Conservation (phyloP, 306 rosid genomes). For the Fragaria vesca region DNA sequence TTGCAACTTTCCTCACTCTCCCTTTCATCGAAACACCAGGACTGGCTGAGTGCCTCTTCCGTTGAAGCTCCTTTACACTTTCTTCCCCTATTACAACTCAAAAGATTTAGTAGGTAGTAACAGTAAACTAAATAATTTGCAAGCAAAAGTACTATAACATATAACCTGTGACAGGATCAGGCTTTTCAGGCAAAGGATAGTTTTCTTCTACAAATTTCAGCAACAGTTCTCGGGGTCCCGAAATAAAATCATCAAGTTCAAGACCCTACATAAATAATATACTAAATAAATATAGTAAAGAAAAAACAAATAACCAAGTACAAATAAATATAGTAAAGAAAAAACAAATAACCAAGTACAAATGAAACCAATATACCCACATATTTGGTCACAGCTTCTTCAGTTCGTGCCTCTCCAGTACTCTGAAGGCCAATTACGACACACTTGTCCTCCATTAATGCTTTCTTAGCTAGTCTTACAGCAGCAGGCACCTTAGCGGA, state of each 20-base stretch:
- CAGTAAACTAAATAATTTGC: conserved; percentile 28
- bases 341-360: background rate
- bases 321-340: conserved; percentile 14
- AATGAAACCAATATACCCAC: conserved; percentile 47
- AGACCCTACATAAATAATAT: conserved; percentile 47
- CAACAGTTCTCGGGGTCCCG: conserved; percentile 96
- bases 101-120: conserved; percentile 18
- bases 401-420: conserved; percentile 98
- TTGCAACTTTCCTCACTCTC: conserved; percentile 87
- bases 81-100: conserved; percentile 62
- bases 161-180: conserved; percentile 82
- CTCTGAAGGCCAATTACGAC: conserved; percentile 99
- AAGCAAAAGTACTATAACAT: conserved; percentile 17
- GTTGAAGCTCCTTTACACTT: conserved; percentile 92
- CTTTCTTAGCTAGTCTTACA: conserved; percentile 86
- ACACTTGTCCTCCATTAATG: conserved; percentile 71
- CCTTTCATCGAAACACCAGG: conserved; percentile 91
- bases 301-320: background rate
- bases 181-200: conserved; percentile 96
- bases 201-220: conserved; percentile 95
- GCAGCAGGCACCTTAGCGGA: conserved; percentile 98
- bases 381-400: conserved; percentile 97
- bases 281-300: conserved; percentile 14
- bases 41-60: conserved; percentile 90
- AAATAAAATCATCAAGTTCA: conserved; percentile 97